These are phyloP conservation scores for Rhynchospora tenuis DNA, from an alignment of 176 grass and related monocot genomes.

Conservation along the genomic window DNA sequence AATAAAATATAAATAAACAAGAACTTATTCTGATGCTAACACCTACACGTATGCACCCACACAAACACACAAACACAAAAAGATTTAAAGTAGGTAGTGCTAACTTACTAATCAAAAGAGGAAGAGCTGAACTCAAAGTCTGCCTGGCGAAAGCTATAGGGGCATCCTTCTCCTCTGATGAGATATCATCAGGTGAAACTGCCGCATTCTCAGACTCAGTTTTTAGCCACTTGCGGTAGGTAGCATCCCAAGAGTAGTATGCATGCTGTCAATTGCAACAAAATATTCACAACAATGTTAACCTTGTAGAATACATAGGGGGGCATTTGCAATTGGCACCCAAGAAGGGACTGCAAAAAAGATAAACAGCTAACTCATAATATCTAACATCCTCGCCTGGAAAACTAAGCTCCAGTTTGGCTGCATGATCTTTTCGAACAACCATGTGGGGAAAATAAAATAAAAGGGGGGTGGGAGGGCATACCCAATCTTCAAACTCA, in stretches of 20 bases:
- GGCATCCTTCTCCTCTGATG: conserved; percentile 74
- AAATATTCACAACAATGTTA: not conserved
- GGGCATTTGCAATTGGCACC: not conserved
- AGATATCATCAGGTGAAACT: conserved; percentile 75
- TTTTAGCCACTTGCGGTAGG: conserved; percentile 92
- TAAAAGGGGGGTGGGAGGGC: not conserved
- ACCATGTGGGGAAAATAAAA: not conserved
- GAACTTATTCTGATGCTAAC: not conserved
- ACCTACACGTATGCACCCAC: not conserved
- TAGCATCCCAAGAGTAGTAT: conserved; percentile 97
- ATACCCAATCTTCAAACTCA: conserved; percentile 98
- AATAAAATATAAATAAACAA: not conserved
- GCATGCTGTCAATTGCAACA: conserved; percentile 53
- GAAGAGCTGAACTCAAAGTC: conserved; percentile 68
- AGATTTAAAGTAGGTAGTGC: not conserved
- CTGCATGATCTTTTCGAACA: not conserved
- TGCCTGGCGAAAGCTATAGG: conserved; percentile 63
- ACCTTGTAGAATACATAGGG: not conserved
- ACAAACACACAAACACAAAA: not conserved
- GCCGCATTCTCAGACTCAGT: conserved; percentile 63
- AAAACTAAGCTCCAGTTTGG: not conserved
- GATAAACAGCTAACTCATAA: not conserved
- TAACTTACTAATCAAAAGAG: conserved; percentile 65
- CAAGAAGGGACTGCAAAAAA: conserved; percentile 1
- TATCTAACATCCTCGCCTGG: not conserved